Evolutionary conservation across 106 monocot genomes (phyloP).

Genomic region (Iris macrosiphon): DNA sequence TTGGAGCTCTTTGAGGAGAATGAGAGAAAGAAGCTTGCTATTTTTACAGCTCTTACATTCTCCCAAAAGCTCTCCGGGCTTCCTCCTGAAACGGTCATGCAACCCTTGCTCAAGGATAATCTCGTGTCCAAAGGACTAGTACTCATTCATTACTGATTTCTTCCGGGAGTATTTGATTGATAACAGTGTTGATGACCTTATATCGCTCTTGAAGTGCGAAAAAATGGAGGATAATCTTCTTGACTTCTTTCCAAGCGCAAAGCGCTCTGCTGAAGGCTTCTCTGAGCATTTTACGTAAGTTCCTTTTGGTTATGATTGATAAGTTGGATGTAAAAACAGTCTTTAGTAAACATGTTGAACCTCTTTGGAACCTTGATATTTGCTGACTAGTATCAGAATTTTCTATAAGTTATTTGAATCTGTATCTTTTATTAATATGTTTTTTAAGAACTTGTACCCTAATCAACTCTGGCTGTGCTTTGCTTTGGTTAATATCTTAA

Average conservation of each 20-base stretch:
- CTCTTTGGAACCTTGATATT: not conserved
- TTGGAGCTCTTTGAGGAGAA: slow-evolving; percentile 68
- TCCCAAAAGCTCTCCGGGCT: slow-evolving; percentile 95
- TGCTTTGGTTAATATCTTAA: too few relatives aligned
- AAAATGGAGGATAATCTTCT: slow-evolving; percentile 97
- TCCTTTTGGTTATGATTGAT: not conserved
- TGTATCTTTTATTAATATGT: too few relatives aligned
- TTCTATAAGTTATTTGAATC: too few relatives aligned
- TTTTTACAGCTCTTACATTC: slow-evolving; percentile 94
- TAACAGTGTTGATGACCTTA: slow-evolving; percentile 89
- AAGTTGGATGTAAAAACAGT: not conserved
- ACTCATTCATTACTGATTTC: slow-evolving; percentile 92
- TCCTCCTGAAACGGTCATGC: slow-evolving; percentile 93
- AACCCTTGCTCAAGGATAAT: slow-evolving; percentile 91
- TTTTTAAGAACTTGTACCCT: too few relatives aligned
- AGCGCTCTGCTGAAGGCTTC: slow-evolving; percentile 66
- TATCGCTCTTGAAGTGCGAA: slow-evolving; percentile 69
- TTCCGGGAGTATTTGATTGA: slow-evolving; percentile 85
- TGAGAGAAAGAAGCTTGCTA: slow-evolving; percentile 72
- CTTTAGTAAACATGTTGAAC: not conserved
- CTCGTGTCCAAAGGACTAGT: slow-evolving; percentile 95
- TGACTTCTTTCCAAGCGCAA: slow-evolving; percentile 79
- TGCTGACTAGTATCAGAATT: too few relatives aligned
- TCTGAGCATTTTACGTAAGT: slow-evolving; percentile 92
- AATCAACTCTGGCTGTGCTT: too few relatives aligned